Percentiles rank a stretch among this genome's conserved stretches.
These are phyloP conservation scores for Fusarium poae DNA, from an alignment of 2,329 filamentous ascomycete species.

Conservation along the genomic window DNA sequence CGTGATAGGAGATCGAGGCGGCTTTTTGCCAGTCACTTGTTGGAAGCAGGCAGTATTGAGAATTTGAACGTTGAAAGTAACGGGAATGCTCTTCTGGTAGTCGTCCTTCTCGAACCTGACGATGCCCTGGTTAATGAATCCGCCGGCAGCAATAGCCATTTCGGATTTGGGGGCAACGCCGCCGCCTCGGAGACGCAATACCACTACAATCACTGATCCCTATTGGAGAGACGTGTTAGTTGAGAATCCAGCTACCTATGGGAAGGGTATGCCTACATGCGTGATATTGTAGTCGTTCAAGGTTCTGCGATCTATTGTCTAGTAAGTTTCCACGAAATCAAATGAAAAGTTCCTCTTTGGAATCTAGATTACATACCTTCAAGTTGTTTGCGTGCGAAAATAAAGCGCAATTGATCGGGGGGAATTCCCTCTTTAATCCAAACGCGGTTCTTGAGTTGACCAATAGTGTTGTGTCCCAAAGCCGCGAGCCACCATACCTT, in stretches of 20 bases:
- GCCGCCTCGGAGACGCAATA: background rate
- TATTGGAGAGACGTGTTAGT: background rate
- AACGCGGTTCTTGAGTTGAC: background rate
- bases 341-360: background rate
- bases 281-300: background rate
- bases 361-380: background rate
- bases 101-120: fast-evolving
- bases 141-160: slow-evolving; percentile 9
- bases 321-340: background rate
- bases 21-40: background rate
- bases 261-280: background rate
- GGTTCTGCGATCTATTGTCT: background rate
- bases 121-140: slow-evolving; percentile 13
- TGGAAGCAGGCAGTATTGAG: slow-evolving; percentile 9
- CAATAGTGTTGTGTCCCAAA: background rate
- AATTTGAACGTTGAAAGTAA: slow-evolving; percentile 12
- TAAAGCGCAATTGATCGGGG: background rate
- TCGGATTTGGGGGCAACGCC: background rate
- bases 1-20: background rate
- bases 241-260: background rate
- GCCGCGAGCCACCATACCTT: fast-evolving
- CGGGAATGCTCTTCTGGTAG: background rate
- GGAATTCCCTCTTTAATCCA: too few relatives aligned
- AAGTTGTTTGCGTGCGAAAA: background rate
- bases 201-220: fast-evolving